Evolutionary conservation across 2,329 filamentous ascomycete species (phyloP).

Genomic region (Setomelanomma holmii): DNA sequence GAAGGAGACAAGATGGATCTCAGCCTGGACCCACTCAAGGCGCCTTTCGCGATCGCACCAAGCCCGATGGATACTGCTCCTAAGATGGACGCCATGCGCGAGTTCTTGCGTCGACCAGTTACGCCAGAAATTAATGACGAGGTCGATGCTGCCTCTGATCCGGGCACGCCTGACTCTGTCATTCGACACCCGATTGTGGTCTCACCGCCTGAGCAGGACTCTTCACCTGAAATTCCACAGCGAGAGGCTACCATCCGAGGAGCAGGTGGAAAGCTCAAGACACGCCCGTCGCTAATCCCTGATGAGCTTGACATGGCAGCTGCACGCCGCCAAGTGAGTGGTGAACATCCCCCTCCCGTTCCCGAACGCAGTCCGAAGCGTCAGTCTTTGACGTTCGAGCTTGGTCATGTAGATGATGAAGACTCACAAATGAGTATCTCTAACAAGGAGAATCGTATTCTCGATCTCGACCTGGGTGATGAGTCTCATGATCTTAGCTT

Average conservation of each 20-base stretch:
- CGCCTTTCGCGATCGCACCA: slow-evolving; percentile 38
- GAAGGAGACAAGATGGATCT: slow-evolving; percentile 62
- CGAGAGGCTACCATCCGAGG: slow-evolving; percentile 88
- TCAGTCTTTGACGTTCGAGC: slow-evolving; percentile 43
- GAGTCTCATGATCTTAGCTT: slow-evolving; percentile 75
- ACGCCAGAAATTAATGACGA: slow-evolving; percentile 50
- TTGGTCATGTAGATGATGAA: slow-evolving; percentile 43
- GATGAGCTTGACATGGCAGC: slow-evolving; percentile 88
- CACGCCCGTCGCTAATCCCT: slow-evolving; percentile 84
- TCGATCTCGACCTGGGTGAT: slow-evolving; percentile 81
- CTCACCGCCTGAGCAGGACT: slow-evolving; percentile 49
- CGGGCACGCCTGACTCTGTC: slow-evolving; percentile 85
- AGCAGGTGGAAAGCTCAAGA: slow-evolving; percentile 85
- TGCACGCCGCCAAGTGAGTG: slow-evolving; percentile 82
- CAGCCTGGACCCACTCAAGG: slow-evolving; percentile 63
- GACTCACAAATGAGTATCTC: slow-evolving; percentile 37
- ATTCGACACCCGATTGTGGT: slow-evolving; percentile 73
- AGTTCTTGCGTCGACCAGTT: slow-evolving; percentile 58
- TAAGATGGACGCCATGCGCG: slow-evolving; percentile 48
- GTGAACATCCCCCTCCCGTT: slow-evolving; percentile 63
- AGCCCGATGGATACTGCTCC: slow-evolving; percentile 43
- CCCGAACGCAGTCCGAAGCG: slow-evolving; percentile 48
- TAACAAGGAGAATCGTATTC: slow-evolving; percentile 57
- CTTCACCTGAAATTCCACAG: slow-evolving; percentile 76
- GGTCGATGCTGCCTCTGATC: slow-evolving; percentile 59